Conservation (phyloP, 345 rosid genomes). For the Citrus mangshanensis region DNA sequence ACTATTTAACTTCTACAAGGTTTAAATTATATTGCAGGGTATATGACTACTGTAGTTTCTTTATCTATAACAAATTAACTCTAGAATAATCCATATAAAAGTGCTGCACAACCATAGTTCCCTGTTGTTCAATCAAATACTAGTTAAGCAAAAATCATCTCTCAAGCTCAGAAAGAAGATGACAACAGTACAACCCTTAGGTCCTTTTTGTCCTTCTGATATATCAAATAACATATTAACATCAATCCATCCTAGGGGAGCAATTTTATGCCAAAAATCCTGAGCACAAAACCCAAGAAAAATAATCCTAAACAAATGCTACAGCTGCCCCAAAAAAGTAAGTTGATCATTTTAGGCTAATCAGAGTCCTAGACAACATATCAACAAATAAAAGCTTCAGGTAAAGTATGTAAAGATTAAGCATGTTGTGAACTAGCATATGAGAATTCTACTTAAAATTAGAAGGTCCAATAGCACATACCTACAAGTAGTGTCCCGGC, state of each 20-base stretch:
- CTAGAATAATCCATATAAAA: neutral
- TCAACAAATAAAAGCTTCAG: constrained; percentile 2
- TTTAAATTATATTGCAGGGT: neutral
- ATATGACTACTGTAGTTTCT: neutral
- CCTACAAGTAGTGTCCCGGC: constrained; percentile 88
- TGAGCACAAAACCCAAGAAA: neutral
- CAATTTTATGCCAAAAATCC: neutral
- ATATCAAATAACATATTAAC: neutral
- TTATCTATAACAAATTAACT: neutral
- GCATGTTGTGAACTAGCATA: constrained; percentile 4
- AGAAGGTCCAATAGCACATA: constrained; percentile 17
- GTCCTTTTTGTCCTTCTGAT: neutral
- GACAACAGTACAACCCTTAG: neutral
- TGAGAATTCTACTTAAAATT: neutral
- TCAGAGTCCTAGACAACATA: neutral
- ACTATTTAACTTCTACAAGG: neutral
- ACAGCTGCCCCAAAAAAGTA: neutral
- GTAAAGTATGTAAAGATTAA: constrained; percentile 7
- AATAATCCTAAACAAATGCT: neutral
- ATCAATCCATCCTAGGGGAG: neutral
- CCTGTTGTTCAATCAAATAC: neutral
- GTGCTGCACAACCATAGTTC: neutral
- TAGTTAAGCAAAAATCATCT: neutral
- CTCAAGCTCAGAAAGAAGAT: neutral
- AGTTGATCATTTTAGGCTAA: neutral